Conservation (phyloP, 2,329 filamentous ascomycete genomes). For the Hypoxylon sp. region DNA sequence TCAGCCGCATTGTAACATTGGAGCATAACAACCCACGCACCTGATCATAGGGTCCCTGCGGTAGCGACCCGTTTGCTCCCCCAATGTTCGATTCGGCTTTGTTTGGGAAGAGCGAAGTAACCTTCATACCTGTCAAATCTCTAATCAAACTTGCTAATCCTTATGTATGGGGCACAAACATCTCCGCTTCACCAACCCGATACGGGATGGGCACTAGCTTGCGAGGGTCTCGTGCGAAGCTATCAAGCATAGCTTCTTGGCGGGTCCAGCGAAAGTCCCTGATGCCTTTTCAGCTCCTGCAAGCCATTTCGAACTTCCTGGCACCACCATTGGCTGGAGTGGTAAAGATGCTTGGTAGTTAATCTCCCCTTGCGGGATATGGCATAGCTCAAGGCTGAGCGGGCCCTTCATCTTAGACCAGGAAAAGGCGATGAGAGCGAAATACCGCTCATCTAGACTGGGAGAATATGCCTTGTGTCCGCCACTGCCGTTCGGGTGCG, state of each 20-base stretch:
- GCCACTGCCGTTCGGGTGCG: slow-evolving; percentile 19
- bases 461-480: slow-evolving; percentile 42
- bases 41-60: slow-evolving; percentile 8
- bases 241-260: slow-evolving; percentile 49
- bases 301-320: slow-evolving; percentile 50
- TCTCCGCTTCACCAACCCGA: slow-evolving; percentile 34
- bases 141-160: slow-evolving; percentile 20
- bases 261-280: slow-evolving; percentile 41
- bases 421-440: slow-evolving; percentile 13
- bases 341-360: slow-evolving; percentile 46
- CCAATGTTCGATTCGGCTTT: slow-evolving; percentile 21
- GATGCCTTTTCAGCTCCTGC: slow-evolving; percentile 56
- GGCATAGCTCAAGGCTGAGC: slow-evolving; percentile 46
- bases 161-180: slow-evolving; percentile 9
- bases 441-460: slow-evolving; percentile 21
- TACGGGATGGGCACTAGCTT: slow-evolving; percentile 22
- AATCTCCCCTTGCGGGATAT: slow-evolving; percentile 49
- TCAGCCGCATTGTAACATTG: slow-evolving; percentile 41
- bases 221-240: slow-evolving; percentile 42
- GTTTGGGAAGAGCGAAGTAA: slow-evolving; percentile 17
- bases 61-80: slow-evolving; percentile 3
- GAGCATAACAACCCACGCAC: slow-evolving; percentile 7
- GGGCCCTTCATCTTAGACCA: slow-evolving; percentile 30
- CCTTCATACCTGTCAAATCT: slow-evolving; percentile 13
- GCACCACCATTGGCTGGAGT: slow-evolving; percentile 48